phyloP scores from a whole-genome alignment of 2,329 filamentous ascomycete species.

The Arthrobotrys entomopaga region DNA sequence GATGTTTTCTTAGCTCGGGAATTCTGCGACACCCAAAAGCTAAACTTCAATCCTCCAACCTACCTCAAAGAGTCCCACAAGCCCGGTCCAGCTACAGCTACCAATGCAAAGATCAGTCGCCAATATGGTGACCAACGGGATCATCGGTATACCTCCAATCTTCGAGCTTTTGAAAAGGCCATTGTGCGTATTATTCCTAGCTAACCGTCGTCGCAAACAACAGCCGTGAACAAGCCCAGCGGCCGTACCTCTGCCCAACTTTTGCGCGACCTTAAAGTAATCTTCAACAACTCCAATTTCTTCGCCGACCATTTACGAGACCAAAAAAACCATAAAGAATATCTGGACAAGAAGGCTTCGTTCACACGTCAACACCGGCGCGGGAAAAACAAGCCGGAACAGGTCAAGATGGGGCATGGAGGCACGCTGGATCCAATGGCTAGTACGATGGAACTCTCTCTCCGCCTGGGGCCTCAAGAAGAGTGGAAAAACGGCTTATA shows the following conservation, averaged over 20 bases:
- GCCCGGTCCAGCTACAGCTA: too few species aligned
- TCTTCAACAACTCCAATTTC: constrained; percentile 81
- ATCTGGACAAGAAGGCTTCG: constrained; percentile 66
- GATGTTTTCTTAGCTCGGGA: too few species aligned
- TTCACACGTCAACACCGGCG: constrained; percentile 68
- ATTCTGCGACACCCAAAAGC: constrained; percentile 13
- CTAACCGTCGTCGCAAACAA: constrained; percentile 13
- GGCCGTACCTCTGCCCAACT: constrained; percentile 89
- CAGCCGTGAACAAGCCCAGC: constrained; percentile 92
- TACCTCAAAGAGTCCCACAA: background rate
- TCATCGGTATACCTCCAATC: constrained; percentile 34
- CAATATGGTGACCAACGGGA: constrained; percentile 49
- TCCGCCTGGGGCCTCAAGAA: background rate
- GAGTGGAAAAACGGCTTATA: background rate
- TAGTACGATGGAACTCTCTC: constrained; percentile 61
- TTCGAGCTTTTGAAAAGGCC: background rate
- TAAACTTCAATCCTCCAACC: background rate
- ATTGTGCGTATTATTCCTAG: background rate
- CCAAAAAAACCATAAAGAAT: constrained; percentile 69
- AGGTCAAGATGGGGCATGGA: constrained; percentile 84
- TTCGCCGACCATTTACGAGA: constrained; percentile 81
- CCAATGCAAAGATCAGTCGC: constrained; percentile 34
- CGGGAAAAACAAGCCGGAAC: constrained; percentile 67
- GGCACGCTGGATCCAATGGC: constrained; percentile 94
- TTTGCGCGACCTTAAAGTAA: constrained; percentile 83